A percentile compares a stretch with the other conserved stretches of the same genome.
Conservation (phyloP, 176 grass and related monocot genomes). For the Raddia distichophylla region DNA sequence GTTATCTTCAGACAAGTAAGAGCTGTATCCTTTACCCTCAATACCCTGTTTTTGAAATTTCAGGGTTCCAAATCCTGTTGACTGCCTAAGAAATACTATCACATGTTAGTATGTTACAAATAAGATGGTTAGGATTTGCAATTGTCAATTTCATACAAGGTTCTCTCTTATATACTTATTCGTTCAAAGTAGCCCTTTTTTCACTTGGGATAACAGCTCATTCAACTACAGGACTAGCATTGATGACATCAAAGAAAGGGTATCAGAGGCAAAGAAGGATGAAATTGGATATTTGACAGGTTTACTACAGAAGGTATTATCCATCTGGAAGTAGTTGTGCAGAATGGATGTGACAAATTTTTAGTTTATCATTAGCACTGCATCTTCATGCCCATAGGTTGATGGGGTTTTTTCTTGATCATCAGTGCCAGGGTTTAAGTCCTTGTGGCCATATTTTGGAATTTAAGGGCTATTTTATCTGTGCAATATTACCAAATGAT, state of each 20-base stretch:
- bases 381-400: background rate
- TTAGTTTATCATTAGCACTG: background rate
- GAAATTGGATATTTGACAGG: slow-evolving; percentile 52
- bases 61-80: slow-evolving; percentile 9
- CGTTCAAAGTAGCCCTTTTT: slow-evolving; percentile 21
- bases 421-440: background rate
- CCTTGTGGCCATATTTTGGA: background rate
- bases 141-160: background rate
- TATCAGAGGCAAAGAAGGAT: slow-evolving; percentile 59
- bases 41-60: background rate
- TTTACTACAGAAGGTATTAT: slow-evolving; percentile 58
- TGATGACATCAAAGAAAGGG: slow-evolving; percentile 52
- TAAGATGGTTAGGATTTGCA: slow-evolving; percentile 23
- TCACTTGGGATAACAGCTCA: slow-evolving; percentile 28
- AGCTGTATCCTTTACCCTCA: background rate
- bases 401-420: slow-evolving; percentile 10
- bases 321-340: slow-evolving; percentile 6
- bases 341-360: slow-evolving; percentile 4
- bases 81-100: background rate
- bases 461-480: background rate
- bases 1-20: slow-evolving; percentile 71
- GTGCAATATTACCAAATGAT: background rate
- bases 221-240: slow-evolving; percentile 50
- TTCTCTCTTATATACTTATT: slow-evolving; percentile 1
- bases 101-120: background rate